Conservation (phyloP, 495 filamentous ascomycete genomes). For the Massariosphaeria phaeospora region DNA sequence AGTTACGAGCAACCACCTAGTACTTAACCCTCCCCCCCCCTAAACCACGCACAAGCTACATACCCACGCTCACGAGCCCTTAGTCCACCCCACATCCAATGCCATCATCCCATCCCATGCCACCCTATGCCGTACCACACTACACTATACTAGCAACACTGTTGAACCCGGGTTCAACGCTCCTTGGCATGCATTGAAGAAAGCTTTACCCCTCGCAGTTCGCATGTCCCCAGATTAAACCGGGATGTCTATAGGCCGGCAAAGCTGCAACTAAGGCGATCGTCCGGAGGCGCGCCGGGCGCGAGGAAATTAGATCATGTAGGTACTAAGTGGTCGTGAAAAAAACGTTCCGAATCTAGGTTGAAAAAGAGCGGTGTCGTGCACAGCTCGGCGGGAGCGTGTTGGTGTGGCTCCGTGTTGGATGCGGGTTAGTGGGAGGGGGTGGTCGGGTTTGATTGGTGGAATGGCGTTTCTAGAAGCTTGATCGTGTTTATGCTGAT, state of each 20-base stretch:
- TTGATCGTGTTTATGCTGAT: no score
- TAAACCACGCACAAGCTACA: not conserved
- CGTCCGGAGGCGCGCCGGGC: not conserved
- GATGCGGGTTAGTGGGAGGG: not conserved
- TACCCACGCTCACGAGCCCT: not conserved
- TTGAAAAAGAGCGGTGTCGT: not conserved
- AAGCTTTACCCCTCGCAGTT: not conserved
- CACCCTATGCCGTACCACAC: not conserved
- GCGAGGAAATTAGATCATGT: slow-evolving; percentile 1
- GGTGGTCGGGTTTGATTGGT: slow-evolving; percentile 3
- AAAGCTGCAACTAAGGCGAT: slow-evolving; percentile 8
- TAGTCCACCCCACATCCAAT: no score
- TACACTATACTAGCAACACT: not conserved
- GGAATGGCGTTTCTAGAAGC: not conserved
- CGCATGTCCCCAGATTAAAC: slow-evolving; percentile 1
- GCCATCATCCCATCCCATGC: no score
- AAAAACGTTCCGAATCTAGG: not conserved
- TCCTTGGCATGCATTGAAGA: slow-evolving; percentile 3
- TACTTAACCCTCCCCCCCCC: not conserved
- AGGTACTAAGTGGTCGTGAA: not conserved
- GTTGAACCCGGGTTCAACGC: not conserved
- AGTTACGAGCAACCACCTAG: not conserved
- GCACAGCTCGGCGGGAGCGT: not conserved
- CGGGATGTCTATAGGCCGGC: slow-evolving; percentile 7
- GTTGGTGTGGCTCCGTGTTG: slow-evolving; percentile 1